A percentile compares a stretch with the other conserved stretches of the same genome.
Conservation (phyloP, 345 rosid genomes). For the Salix brachista region DNA sequence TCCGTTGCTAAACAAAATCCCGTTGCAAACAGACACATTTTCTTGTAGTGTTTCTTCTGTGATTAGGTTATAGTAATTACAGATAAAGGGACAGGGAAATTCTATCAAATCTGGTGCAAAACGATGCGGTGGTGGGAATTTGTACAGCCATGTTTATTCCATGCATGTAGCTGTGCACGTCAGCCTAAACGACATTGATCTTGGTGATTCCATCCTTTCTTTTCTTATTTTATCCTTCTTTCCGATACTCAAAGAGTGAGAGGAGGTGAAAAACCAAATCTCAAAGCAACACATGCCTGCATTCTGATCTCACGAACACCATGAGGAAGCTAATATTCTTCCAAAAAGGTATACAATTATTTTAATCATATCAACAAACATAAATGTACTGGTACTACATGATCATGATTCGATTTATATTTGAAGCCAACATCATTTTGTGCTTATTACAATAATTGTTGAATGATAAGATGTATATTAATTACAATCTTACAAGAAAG, state of each 20-base stretch:
- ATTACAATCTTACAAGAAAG: no score
- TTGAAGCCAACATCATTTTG: background rate
- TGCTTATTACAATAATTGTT: no score
- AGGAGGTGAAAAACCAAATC: conserved; percentile 35
- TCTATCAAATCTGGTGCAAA: conserved; percentile 25
- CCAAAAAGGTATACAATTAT: conserved; percentile 15
- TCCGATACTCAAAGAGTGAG: conserved; percentile 25
- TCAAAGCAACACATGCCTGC: conserved; percentile 46
- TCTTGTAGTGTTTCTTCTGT: background rate
- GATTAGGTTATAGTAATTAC: background rate
- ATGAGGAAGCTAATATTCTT: conserved; percentile 55
- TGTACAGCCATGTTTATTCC: background rate
- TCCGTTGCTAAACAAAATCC: no score
- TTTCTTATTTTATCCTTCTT: conserved; percentile 31
- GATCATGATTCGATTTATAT: background rate
- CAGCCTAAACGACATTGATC: conserved; percentile 71
- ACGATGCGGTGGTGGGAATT: conserved; percentile 4
- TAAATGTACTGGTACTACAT: background rate
- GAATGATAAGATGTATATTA: no score
- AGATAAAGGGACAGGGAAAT: conserved; percentile 10
- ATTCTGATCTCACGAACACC: conserved; percentile 48
- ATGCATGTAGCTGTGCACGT: conserved; percentile 19
- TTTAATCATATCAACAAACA: conserved; percentile 16
- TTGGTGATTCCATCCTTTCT: conserved; percentile 59
- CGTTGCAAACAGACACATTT: no score